phyloP scores from a whole-genome alignment of 83 land plant genomes.

The Picea abies region DNA sequence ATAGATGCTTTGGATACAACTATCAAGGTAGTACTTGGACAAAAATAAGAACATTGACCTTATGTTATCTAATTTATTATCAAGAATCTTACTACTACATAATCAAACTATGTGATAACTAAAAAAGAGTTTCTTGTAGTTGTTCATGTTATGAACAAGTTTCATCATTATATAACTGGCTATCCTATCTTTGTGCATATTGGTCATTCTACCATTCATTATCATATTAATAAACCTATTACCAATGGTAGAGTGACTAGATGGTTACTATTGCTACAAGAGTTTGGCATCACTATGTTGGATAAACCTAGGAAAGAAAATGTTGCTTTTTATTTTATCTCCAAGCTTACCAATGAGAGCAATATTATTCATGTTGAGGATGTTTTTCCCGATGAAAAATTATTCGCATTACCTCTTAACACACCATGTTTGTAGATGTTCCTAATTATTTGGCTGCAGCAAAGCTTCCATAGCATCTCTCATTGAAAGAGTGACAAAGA shows the following conservation, averaged over 20 bases:
- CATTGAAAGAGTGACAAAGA: background rate
- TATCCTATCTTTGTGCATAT: too few species aligned
- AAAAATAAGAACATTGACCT: too few species aligned
- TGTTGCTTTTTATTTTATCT: background rate
- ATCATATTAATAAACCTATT: background rate
- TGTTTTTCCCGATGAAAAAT: background rate
- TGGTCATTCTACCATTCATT: background rate
- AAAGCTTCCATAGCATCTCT: background rate
- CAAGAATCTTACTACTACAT: too few species aligned
- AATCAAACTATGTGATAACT: too few species aligned
- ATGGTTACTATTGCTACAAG: background rate
- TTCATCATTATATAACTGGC: too few species aligned
- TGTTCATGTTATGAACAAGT: too few species aligned
- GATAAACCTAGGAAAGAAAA: background rate
- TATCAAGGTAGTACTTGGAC: too few species aligned
- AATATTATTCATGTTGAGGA: background rate
- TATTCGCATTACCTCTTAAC: background rate
- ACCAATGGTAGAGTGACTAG: background rate
- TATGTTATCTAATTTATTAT: too few species aligned
- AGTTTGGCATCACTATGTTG: background rate
- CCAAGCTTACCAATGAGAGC: background rate
- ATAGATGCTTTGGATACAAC: too few species aligned
- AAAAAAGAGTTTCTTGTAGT: too few species aligned
- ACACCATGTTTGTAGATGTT: background rate
- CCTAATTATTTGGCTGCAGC: background rate